Base-by-base conservation (phyloP, 2,329 filamentous ascomycete genomes). In the Hymenoscyphus fraxineus region DNA sequence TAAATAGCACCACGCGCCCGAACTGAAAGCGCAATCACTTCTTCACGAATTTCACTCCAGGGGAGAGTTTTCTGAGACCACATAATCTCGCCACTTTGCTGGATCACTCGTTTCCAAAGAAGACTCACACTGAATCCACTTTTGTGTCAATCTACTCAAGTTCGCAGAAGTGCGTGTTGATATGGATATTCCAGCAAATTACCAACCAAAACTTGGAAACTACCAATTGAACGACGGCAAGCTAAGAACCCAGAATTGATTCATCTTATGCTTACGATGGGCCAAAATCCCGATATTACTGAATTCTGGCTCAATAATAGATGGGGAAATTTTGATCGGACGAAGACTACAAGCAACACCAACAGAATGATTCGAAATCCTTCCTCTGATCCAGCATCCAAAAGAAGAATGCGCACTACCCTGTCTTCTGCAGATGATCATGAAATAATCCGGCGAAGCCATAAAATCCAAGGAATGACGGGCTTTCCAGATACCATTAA, bases 51-150 rank as follows among this genome's bases (percentile, higher is more conserved):
- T 63, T 64, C 61, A 31, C 44, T 19, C 16, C 44, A 57, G 61
- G 44, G 6, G 10, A 61, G 22, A 38, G 22, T 47, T 32, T n/a
- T 63, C 69, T 22, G 54, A 55, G 56, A 71, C 70, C 1, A 65
- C 72, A 19, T 69, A 73, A 19, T 73, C 73, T 39, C 67, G 72
- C 38, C 70, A 73, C 60, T 68, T 68, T 2, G 65, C 64, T 12
- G 68, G 71, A 1, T 63, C 68, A 3, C 66, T 73, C 2, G 51
- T 66, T 22, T 10, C 51, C n/a, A 41, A 60, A 4, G 65, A 71
- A 51, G 64, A 73, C 15, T 47, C 27, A 15, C 55, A 65, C 13
- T 73, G 69, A 70, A 65, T 71, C 4, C 68, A 72, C 10, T 72
- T 73, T 58, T 72, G 70, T 51, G 47, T 70, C 15, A 64, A 60